Conservation (phyloP, 257 asterid genomes). For the Verbena officinalis region DNA sequence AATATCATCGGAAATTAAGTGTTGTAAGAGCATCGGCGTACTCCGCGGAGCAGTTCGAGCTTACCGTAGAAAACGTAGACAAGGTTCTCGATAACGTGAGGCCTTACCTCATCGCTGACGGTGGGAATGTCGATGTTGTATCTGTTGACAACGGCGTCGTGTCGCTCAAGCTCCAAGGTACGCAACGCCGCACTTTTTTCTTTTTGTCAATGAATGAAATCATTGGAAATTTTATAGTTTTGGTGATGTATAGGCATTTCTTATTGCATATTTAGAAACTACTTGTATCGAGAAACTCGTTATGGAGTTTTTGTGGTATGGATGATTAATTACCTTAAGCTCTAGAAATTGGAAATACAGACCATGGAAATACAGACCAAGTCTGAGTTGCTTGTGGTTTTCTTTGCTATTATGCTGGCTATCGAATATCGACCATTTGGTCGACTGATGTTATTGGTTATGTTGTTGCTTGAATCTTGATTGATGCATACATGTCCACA, state of each 20-base stretch:
- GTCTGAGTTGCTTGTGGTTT: too few species aligned
- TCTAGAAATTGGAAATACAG: too few species aligned
- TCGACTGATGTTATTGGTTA: neutral
- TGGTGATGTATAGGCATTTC: neutral
- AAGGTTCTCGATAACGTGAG: constrained; percentile 85
- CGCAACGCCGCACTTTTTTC: neutral
- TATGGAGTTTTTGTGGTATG: too few species aligned
- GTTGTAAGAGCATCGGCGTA: constrained; percentile 50
- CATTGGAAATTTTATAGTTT: neutral
- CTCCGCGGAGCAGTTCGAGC: constrained; percentile 81
- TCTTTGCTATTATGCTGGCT: constrained; percentile 2
- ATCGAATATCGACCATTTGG: neutral
- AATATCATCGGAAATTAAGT: constrained; percentile 23
- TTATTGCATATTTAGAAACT: neutral
- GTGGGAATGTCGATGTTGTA: constrained; percentile 85
- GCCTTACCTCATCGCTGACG: constrained; percentile 90
- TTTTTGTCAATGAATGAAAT: neutral
- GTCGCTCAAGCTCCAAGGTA: constrained; percentile 85
- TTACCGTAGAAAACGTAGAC: constrained; percentile 74
- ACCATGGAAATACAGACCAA: too few species aligned
- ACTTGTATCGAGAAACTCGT: too few species aligned
- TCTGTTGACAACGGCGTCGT: constrained; percentile 85
- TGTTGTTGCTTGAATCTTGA: too few species aligned
- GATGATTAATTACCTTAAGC: too few species aligned
- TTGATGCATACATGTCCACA: neutral